Conservation (phyloP, 2,329 filamentous ascomycete genomes). For the Talaromyces islandicus region DNA sequence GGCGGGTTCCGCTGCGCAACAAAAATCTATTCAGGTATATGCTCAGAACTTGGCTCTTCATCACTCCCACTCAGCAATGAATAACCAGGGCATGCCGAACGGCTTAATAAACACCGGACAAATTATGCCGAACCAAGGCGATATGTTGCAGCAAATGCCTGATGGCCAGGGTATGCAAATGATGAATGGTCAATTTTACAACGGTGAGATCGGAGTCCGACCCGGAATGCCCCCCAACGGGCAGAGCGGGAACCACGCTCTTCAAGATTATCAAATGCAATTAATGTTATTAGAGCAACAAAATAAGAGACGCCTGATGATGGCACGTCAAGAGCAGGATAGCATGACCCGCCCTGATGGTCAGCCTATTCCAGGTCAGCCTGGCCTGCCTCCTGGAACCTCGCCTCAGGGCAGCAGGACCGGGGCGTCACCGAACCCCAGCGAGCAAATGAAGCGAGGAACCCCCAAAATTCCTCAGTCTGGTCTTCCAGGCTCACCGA, state of each 20-base stretch:
- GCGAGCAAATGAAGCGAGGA: constrained; percentile 57
- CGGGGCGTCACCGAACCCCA: constrained; percentile 56
- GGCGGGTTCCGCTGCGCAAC: constrained; percentile 56
- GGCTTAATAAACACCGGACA: constrained; percentile 55
- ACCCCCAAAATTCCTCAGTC: constrained; percentile 55
- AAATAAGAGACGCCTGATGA: constrained; percentile 61
- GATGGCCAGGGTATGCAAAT: constrained; percentile 48
- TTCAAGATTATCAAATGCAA: constrained; percentile 67
- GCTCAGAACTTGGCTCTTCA: constrained; percentile 77
- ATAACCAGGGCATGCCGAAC: constrained; percentile 74
- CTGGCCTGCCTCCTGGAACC: constrained; percentile 48
- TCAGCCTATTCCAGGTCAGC: constrained; percentile 42
- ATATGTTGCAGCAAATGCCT: constrained; percentile 71
- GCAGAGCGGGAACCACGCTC: constrained; percentile 52
- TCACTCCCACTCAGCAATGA: constrained; percentile 68
- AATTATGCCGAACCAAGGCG: constrained; percentile 66
- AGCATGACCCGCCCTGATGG: constrained; percentile 50
- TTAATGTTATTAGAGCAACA: constrained; percentile 64
- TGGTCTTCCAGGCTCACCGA: constrained; percentile 52
- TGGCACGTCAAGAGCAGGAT: constrained; percentile 63
- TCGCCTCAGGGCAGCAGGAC: constrained; percentile 52
- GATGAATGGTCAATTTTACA: constrained; percentile 53
- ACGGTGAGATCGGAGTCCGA: constrained; percentile 48
- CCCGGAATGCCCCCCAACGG: constrained; percentile 34
- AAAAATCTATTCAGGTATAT: constrained; percentile 84